Evolutionary conservation across 2,329 filamentous ascomycete species (phyloP), one percentile per base, ranked within the genome.

Genomic region (Aspergillus sp.): DNA sequence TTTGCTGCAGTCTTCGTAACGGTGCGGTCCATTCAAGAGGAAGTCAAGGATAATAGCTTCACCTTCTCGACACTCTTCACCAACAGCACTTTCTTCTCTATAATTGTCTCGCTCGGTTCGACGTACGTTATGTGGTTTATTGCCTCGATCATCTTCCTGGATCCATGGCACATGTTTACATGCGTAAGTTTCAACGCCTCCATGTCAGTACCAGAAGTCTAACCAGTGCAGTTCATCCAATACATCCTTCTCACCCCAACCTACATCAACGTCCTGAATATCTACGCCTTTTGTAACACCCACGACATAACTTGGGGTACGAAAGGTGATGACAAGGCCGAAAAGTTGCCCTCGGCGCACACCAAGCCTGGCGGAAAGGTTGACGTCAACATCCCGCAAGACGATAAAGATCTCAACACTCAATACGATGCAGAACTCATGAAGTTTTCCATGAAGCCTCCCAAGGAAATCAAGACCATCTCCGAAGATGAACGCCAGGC

Each of bases 161-260:
- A 99, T 73, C 95, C 95, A 4, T 99, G 95, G 93, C 95, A 99
- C 79, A 98, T 99, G 92, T 84, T 96, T 74, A 98, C 95, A n/a
- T 86, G 79, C 52, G 79, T 81, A 72, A 71, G 77, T 73, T 12
- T n/a, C 21, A 6, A 15, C 2, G 8, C 21, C 37, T 23, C 31
- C 17, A 46, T 31, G 8, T 7, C 2, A 3, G 3, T 4, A 11
- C 6, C n/a, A 11, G 19, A n/a, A 3, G 8, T 33, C 61, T 62
- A 55, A 60, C 60, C 11, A 6, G 12, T 14, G n/a, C 58, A 89
- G 57, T 91, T 98, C 75, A 75, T 92, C 49, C 95, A 98, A 84
- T 99, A 99, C 75, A 87, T 98, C 67, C 85, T 98, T 43, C 84
- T 99, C 57, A 96, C 93, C 0, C 95, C 95, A 0, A 96, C 93